phyloP scores from a whole-genome alignment of 345 rosid species.

The Gossypium ekmanianum region DNA sequence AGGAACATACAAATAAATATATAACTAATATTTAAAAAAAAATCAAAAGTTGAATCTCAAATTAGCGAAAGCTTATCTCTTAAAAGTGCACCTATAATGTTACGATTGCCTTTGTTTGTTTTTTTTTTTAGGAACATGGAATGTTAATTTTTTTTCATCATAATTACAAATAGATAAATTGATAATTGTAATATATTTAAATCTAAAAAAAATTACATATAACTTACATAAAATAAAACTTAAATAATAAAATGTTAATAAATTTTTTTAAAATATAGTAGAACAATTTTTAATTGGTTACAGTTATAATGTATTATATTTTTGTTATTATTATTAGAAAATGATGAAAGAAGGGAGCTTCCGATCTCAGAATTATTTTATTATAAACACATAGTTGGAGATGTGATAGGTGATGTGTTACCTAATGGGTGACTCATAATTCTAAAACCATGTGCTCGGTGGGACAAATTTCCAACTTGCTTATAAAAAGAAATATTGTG shows the following conservation, averaged over 20 bases:
- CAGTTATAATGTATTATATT: too few relatives aligned
- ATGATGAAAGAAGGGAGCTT: background rate
- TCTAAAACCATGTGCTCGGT: conserved; percentile 7
- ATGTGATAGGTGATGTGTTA: background rate
- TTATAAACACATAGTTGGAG: background rate
- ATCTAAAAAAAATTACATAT: too few relatives aligned
- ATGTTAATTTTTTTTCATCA: background rate
- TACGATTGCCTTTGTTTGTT: background rate
- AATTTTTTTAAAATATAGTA: too few relatives aligned
- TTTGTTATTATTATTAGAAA: background rate
- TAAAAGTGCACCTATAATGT: background rate
- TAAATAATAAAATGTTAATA: too few relatives aligned
- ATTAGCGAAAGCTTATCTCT: too few relatives aligned
- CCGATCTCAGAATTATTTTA: background rate
- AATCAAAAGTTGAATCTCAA: too few relatives aligned
- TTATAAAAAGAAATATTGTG: background rate
- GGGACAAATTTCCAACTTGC: background rate
- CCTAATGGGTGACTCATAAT: background rate
- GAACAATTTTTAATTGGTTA: too few relatives aligned
- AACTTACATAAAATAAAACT: too few relatives aligned
- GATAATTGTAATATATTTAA: too few relatives aligned
- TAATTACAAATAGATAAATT: too few relatives aligned
- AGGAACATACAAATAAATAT: too few relatives aligned
- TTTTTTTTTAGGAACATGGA: background rate
- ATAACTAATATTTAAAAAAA: too few relatives aligned